Base-by-base conservation (phyloP, 495 filamentous ascomycete genomes). In the Diplogelasinospora grovesii region DNA sequence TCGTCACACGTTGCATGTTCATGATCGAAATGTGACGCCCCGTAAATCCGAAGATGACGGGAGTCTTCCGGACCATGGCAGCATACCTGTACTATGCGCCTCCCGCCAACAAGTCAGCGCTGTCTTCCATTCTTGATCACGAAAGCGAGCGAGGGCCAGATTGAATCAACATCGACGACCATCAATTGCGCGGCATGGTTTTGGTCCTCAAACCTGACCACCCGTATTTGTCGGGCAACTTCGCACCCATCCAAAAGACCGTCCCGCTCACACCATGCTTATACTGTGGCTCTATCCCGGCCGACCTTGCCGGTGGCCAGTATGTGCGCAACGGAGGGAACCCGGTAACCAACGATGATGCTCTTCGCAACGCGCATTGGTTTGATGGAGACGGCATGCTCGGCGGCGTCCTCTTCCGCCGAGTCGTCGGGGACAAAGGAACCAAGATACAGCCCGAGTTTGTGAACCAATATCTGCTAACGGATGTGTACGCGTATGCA, bases 351-450 rank as follows among this genome's bases (percentile, higher is more conserved):
- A 75, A 80, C 37, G 58, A 74, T n/a, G 66, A 75, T 39, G 48
- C 71, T 16, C 60, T 60, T 22, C 67, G 77, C 36, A 69, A 76
- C 43, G 66, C 73, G 16, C 79, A 85, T 45, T 82, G 78, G 78
- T 83, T 85, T 44, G 81, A 83, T 45, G 81, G 81, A 32, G 81
- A 83, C 58, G 81, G 79, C 1, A 83, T 85, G 79, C 71, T 83
- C 3, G 69, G 72, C 16, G 81, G 80, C 10, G 77, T 85, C 0
- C 60, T 62, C 7, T 82, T 85, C 57, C 56, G 49, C 24, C 60
- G 60, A 19, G 33, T 43, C 3, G 47, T 46, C 4, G 46, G 16
- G 10, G 3, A 64, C 14, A 48, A 48, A 3, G 27, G 25, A 11
- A 50, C 53, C 0, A 46, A 35, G 6, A 64, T 78, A 4, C 49